phyloP scores from a whole-genome alignment of 257 asterid species.

The Sherardia arvensis region DNA sequence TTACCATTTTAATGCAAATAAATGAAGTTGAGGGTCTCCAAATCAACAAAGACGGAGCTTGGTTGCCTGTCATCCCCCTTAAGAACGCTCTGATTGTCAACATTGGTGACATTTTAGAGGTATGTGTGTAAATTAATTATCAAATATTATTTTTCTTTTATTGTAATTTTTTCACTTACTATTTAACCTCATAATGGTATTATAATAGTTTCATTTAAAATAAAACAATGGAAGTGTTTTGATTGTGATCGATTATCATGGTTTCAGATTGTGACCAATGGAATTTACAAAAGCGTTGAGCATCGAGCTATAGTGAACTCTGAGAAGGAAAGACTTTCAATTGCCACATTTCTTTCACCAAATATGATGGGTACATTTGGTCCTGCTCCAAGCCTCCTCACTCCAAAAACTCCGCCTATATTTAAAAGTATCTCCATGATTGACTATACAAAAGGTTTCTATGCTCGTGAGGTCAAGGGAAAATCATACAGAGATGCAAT shows the following conservation, averaged over 20 bases:
- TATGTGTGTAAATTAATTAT: too few species aligned
- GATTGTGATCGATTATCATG: too few species aligned
- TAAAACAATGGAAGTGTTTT: too few species aligned
- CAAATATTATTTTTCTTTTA: too few species aligned
- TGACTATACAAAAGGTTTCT: constrained; percentile 28
- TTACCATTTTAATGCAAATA: constrained; percentile 24
- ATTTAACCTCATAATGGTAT: too few species aligned
- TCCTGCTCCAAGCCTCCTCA: constrained; percentile 38
- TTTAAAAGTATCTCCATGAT: constrained; percentile 20
- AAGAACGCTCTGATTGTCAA: constrained; percentile 24
- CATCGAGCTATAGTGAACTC: constrained; percentile 22
- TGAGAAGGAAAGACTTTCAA: constrained; percentile 20
- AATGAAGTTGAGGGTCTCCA: constrained; percentile 26
- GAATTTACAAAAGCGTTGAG: constrained; percentile 22
- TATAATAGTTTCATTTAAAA: too few species aligned
- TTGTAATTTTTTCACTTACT: too few species aligned
- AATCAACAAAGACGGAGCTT: constrained; percentile 18
- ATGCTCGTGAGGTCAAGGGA: constrained; percentile 29
- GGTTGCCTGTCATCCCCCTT: constrained; percentile 27
- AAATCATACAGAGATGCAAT: constrained; percentile 34
- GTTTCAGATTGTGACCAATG: constrained; percentile 29
- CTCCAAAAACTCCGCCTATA: constrained; percentile 29
- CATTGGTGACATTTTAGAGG: constrained; percentile 26
- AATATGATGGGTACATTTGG: constrained; percentile 4
- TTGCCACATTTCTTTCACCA: constrained; percentile 27